phyloP scores from a whole-genome alignment of 1,284 basidiomycete genomes.

The Cerrena zonata region DNA sequence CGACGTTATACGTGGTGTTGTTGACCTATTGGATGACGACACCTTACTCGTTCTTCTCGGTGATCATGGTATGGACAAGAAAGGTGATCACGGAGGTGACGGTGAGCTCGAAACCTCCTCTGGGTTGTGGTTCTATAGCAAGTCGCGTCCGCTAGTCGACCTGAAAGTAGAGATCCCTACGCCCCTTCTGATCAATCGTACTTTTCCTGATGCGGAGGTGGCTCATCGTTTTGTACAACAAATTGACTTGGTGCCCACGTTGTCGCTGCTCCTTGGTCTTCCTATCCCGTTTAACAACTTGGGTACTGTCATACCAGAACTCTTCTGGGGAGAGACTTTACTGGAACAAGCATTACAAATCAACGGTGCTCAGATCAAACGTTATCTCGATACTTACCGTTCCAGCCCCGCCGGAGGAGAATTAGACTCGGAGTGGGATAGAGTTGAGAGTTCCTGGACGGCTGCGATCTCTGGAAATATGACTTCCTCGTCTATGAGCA shows the following conservation, averaged over 20 bases:
- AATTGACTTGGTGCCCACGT: slow-evolving; percentile 88
- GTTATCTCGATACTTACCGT: slow-evolving; percentile 76
- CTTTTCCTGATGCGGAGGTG: slow-evolving; percentile 56
- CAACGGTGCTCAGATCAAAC: slow-evolving; percentile 74
- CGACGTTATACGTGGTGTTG: slow-evolving; percentile 66
- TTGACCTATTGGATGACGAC: slow-evolving; percentile 67
- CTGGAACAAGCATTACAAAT: slow-evolving; percentile 57
- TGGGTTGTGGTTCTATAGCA: slow-evolving; percentile 90
- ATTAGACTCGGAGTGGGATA: slow-evolving; percentile 57
- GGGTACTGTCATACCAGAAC: slow-evolving; percentile 85
- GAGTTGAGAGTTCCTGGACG: slow-evolving; percentile 45
- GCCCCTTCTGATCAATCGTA: slow-evolving; percentile 44
- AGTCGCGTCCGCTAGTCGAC: slow-evolving; percentile 42
- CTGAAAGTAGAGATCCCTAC: slow-evolving; percentile 34
- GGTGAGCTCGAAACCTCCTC: slow-evolving; percentile 80
- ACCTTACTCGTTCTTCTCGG: slow-evolving; percentile 89
- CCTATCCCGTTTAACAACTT: slow-evolving; percentile 96
- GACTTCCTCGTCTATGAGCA: slow-evolving; percentile 25
- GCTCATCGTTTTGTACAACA: slow-evolving; percentile 77
- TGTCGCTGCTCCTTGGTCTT: slow-evolving; percentile 87
- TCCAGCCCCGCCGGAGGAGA: slow-evolving; percentile 65
- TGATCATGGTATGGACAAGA: slow-evolving; percentile 95
- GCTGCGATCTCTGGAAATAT: slow-evolving; percentile 18
- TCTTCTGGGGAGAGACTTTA: slow-evolving; percentile 47
- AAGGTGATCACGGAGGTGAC: slow-evolving; percentile 95